These are phyloP conservation scores for Hypocrella siamensis DNA, from an alignment of 2,329 filamentous ascomycete genomes.

Conservation along the genomic window DNA sequence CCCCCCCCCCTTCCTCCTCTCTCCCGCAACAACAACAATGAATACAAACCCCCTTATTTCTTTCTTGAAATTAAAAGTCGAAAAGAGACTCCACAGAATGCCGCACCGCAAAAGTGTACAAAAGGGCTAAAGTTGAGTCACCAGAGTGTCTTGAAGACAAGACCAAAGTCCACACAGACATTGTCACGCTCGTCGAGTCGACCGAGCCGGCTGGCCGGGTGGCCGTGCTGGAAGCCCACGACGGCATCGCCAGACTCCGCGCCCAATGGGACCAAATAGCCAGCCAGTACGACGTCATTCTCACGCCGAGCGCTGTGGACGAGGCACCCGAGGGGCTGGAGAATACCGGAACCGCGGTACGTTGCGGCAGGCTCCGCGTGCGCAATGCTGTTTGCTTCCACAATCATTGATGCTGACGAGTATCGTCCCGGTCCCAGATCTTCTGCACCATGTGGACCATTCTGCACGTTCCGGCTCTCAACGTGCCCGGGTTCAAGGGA, in stretches of 20 bases:
- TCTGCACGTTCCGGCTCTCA: conserved; percentile 47
- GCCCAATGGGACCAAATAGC: conserved; percentile 38
- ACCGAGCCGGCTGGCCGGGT: conserved; percentile 22
- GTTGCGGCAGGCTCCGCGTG: conserved; percentile 19
- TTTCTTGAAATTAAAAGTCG: neutral
- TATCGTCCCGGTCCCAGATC: no score
- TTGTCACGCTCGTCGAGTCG: conserved; percentile 38
- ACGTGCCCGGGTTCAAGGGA: conserved; percentile 46
- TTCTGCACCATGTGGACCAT: conserved; percentile 13
- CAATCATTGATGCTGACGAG: neutral
- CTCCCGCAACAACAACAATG: neutral
- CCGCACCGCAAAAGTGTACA: no score
- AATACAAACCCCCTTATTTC: neutral
- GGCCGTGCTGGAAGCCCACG: conserved; percentile 34
- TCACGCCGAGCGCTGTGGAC: conserved; percentile 42
- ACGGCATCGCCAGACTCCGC: conserved; percentile 35
- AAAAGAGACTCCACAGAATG: conserved; percentile 23
- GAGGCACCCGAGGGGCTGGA: conserved; percentile 39
- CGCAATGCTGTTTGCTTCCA: conserved; percentile 7
- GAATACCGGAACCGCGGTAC: conserved; percentile 34
- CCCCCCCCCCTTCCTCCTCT: neutral
- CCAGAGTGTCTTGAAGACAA: conserved; percentile 34
- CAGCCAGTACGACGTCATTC: conserved; percentile 33
- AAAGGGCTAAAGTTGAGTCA: no score
- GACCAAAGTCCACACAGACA: conserved; percentile 25